Conservation (phyloP, 2,329 filamentous ascomycete species). For the Trichoderma aggressivum region DNA sequence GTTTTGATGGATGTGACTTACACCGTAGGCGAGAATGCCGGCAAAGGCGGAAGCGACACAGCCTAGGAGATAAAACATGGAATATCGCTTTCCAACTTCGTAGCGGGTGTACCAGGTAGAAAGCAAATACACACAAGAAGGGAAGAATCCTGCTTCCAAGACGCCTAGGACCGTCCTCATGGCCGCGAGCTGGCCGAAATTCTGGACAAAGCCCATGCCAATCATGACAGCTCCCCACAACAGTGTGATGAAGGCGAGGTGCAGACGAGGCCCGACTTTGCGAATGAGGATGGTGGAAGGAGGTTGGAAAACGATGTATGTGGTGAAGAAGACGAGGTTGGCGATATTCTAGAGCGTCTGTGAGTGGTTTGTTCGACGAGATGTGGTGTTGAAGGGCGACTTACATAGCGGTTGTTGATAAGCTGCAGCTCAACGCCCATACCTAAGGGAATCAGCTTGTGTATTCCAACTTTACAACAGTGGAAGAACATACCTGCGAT, state of each 20-base stretch:
- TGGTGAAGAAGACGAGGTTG: conserved; percentile 70
- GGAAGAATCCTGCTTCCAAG: conserved; percentile 70
- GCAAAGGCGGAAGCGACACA: conserved; percentile 63
- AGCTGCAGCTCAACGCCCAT: conserved; percentile 27
- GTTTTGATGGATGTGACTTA: conserved; percentile 39
- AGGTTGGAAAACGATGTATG: conserved; percentile 69
- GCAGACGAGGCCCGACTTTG: conserved; percentile 59
- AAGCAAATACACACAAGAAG: conserved; percentile 67
- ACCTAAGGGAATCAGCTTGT: neutral
- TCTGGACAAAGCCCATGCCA: conserved; percentile 60
- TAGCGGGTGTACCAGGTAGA: conserved; percentile 70
- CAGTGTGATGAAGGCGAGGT: conserved; percentile 52
- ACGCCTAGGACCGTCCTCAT: conserved; percentile 59
- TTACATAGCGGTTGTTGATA: conserved; percentile 44
- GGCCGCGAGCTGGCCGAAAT: conserved; percentile 50
- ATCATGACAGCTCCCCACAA: conserved; percentile 62
- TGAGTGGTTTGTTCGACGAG: neutral
- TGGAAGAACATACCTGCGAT: conserved; percentile 65
- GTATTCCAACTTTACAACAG: fast-evolving
- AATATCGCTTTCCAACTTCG: conserved; percentile 68
- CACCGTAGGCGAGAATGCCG: conserved; percentile 67
- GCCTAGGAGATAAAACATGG: conserved; percentile 66
- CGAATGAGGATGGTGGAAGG: conserved; percentile 67
- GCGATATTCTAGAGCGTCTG: conserved; percentile 52
- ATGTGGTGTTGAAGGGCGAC: conserved; percentile 19